These are phyloP conservation scores for Aureobasidium lini DNA, from an alignment of 2,329 filamentous ascomycete species.

Conservation along the genomic window DNA sequence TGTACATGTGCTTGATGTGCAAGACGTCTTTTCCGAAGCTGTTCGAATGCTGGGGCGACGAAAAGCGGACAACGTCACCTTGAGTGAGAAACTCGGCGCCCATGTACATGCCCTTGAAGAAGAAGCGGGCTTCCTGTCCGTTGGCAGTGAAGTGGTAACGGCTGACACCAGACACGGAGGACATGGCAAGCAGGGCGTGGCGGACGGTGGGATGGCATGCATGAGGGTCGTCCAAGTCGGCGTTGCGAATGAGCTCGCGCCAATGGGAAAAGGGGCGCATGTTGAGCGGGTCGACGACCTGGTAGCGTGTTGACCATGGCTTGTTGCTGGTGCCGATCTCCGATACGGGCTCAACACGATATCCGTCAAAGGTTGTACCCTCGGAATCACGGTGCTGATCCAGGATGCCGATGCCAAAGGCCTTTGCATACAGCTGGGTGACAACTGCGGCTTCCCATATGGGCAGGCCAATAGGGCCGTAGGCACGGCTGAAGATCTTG, in stretches of 20 bases:
- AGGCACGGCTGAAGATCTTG: constrained; percentile 24
- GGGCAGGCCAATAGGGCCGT: constrained; percentile 29
- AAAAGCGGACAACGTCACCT: constrained; percentile 48
- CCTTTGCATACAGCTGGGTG: constrained; percentile 38
- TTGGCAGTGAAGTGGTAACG: constrained; percentile 45
- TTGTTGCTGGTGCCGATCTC: constrained; percentile 43
- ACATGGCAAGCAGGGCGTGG: constrained; percentile 46
- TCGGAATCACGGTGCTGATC: not conserved
- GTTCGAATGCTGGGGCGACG: constrained; percentile 17
- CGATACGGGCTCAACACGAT: constrained; percentile 51
- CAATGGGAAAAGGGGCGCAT: constrained; percentile 50
- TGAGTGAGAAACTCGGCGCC: constrained; percentile 49
- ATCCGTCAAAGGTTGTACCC: constrained; percentile 32
- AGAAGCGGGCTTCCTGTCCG: constrained; percentile 49
- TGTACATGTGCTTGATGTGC: constrained; percentile 38
- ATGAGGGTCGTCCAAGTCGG: constrained; percentile 28
- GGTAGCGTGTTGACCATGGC: constrained; percentile 45
- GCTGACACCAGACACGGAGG: constrained; percentile 46
- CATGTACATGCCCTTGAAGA: constrained; percentile 47
- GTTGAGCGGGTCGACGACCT: constrained; percentile 46
- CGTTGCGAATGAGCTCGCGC: constrained; percentile 40
- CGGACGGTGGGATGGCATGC: constrained; percentile 47
- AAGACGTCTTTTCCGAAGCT: constrained; percentile 11
- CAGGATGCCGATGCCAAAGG: not conserved
- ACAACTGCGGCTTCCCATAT: constrained; percentile 52